These are phyloP conservation scores for Berkeleyomyces rouxiae DNA, from an alignment of 2,329 filamentous ascomycete genomes.

Conservation along the genomic window DNA sequence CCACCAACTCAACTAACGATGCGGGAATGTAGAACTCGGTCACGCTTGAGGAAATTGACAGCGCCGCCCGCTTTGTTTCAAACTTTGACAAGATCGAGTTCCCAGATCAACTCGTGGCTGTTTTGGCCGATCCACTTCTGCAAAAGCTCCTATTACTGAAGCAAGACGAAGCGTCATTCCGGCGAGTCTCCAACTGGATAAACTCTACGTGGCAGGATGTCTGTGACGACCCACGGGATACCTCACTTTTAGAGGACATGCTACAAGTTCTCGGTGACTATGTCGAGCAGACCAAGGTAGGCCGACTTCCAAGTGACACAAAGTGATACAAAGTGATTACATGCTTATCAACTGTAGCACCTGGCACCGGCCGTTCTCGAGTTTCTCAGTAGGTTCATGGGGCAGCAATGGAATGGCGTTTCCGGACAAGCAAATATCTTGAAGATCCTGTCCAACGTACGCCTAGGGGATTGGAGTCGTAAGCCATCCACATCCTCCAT, in stretches of 20 bases:
- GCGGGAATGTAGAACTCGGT: constrained; percentile 32
- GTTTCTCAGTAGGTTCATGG: constrained; percentile 37
- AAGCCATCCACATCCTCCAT: constrained; percentile 11
- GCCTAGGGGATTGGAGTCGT: constrained; percentile 41
- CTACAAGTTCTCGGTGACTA: constrained; percentile 40
- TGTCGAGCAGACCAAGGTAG: constrained; percentile 38
- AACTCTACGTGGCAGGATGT: constrained; percentile 38
- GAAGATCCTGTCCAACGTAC: constrained; percentile 38
- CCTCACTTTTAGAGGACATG: constrained; percentile 34
- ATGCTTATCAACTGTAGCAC: constrained; percentile 19
- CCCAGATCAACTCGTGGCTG: constrained; percentile 66
- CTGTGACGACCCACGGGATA: constrained; percentile 33
- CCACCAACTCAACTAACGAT: not conserved
- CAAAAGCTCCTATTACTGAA: constrained; percentile 60
- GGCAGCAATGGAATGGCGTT: constrained; percentile 41
- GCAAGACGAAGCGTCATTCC: constrained; percentile 33
- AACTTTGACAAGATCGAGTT: constrained; percentile 64
- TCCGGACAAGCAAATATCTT: constrained; percentile 38
- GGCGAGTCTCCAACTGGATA: constrained; percentile 44
- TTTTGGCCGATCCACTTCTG: constrained; percentile 57
- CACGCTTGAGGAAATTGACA: constrained; percentile 64
- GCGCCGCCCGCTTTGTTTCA: constrained; percentile 49
- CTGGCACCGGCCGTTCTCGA: constrained; percentile 32
- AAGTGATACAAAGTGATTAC: not conserved
- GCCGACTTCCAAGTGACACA: constrained; percentile 7